Conservation (phyloP, 495 filamentous ascomycete species). For the Alectoria sarmentosa region DNA sequence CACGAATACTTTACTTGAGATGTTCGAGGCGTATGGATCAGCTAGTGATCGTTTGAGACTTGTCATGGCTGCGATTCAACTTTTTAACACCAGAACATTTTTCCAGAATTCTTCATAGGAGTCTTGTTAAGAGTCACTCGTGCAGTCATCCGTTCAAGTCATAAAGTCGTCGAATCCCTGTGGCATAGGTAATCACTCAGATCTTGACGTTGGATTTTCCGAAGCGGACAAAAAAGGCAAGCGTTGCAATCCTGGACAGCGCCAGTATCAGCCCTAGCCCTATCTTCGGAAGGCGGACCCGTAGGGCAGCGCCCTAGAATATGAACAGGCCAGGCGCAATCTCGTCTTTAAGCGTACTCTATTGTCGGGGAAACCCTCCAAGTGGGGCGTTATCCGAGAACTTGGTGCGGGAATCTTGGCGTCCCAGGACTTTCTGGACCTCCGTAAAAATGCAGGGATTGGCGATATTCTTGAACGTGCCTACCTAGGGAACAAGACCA, state of each 20-base stretch:
- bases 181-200: not conserved
- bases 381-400: too few species aligned
- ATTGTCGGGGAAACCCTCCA: too few species aligned
- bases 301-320: too few species aligned
- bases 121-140: not conserved
- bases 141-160: not conserved
- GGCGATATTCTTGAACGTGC: not conserved
- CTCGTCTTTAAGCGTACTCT: too few species aligned
- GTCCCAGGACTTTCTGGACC: too few species aligned
- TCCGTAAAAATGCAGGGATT: conserved; percentile 14
- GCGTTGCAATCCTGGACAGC: too few species aligned
- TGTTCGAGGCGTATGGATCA: conserved; percentile 65
- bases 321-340: too few species aligned
- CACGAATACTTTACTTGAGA: conserved; percentile 89
- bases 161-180: not conserved
- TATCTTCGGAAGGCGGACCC: too few species aligned
- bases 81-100: not conserved
- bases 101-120: not conserved
- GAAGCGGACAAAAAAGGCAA: conserved; percentile 2
- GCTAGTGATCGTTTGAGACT: conserved; percentile 74
- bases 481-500: too few species aligned
- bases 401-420: too few species aligned
- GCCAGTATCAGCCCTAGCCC: not conserved
- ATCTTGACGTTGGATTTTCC: not conserved
- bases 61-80: conserved; percentile 50